phyloP scores from a whole-genome alignment of 805 yeast species.

The Saturnispora serradocipensis region DNA sequence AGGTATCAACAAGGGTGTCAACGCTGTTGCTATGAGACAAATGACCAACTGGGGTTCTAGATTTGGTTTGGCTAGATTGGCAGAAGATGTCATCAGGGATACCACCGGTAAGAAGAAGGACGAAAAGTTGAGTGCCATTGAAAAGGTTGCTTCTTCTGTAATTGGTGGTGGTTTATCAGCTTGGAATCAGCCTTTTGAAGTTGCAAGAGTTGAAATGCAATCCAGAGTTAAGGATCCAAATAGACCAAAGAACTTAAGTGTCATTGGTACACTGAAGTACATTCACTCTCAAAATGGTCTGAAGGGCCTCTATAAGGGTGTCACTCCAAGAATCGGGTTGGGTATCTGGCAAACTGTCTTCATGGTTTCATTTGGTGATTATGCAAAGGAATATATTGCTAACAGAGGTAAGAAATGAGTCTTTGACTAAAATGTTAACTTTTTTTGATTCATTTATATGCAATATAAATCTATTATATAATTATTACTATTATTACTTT shows the following conservation, averaged over 20 bases:
- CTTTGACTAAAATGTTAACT: background rate
- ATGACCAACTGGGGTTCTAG: slow-evolving; percentile 99
- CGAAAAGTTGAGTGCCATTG: slow-evolving; percentile 58
- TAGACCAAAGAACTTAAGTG: slow-evolving; percentile 86
- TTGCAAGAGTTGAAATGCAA: slow-evolving; percentile 96
- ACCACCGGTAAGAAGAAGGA: slow-evolving; percentile 46
- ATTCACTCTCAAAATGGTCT: slow-evolving; percentile 77
- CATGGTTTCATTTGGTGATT: slow-evolving; percentile 97
- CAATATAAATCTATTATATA: background rate
- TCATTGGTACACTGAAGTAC: slow-evolving; percentile 66
- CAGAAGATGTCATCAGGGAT: slow-evolving; percentile 74
- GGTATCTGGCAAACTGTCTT: slow-evolving; percentile 98
- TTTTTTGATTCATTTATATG: background rate
- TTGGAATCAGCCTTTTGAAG: slow-evolving; percentile 99
- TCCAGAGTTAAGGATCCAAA: slow-evolving; percentile 89
- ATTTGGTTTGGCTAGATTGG: slow-evolving; percentile 85
- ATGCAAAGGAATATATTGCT: slow-evolving; percentile 66
- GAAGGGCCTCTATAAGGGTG: slow-evolving; percentile 91
- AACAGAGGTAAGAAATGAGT: slow-evolving; percentile 17
- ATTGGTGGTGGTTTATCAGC: slow-evolving; percentile 97
- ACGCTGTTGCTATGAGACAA: slow-evolving; percentile 98
- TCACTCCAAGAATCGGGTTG: slow-evolving; percentile 91
- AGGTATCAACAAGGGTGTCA: slow-evolving; percentile 96
- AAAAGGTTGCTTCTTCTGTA: slow-evolving; percentile 76
- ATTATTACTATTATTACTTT: slow-evolving; percentile 6